A percentile compares a stretch with the other conserved stretches of the same genome.
These are phyloP conservation scores for Taiozyma onychis DNA, from an alignment of 1,139 yeast species.

Conservation along the genomic window DNA sequence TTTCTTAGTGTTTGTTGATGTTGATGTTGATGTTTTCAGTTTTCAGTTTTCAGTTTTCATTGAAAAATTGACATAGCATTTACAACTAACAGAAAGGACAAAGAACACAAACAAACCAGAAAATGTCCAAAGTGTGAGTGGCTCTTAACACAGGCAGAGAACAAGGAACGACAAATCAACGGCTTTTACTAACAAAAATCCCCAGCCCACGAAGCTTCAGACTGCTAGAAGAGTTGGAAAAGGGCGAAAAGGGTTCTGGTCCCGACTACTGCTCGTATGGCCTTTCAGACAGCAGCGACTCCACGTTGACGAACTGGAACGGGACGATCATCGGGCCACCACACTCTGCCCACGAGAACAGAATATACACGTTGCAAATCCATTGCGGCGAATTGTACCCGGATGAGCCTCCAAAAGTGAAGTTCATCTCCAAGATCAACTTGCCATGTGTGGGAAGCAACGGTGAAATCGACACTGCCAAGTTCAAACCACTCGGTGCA, in stretches of 20 bases:
- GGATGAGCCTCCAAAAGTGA: conserved; percentile 77
- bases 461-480: conserved; percentile 59
- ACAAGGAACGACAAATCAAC: too few relatives aligned
- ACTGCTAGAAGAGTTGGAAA: conserved; percentile 90
- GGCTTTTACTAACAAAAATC: background rate
- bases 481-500: conserved; percentile 59
- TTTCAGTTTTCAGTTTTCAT: too few relatives aligned
- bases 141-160: background rate
- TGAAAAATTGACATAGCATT: background rate
- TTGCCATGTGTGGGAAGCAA: conserved; percentile 79
- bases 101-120: background rate
- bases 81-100: background rate
- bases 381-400: conserved; percentile 87
- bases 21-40: background rate
- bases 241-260: conserved; percentile 96
- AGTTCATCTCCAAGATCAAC: conserved; percentile 77
- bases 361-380: conserved; percentile 80
- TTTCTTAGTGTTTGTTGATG: background rate
- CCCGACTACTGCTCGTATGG: conserved; percentile 97
- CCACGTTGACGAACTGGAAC: conserved; percentile 90
- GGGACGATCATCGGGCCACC: conserved; percentile 98
- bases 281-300: conserved; percentile 80
- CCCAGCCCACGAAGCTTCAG: conserved; percentile 87
- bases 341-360: conserved; percentile 86
- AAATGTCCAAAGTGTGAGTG: conserved; percentile 36